Evolutionary conservation across 371 early-diverging fungal species (phyloP), one percentile per base, ranked within the genome.

Genomic region (Mortierella sp.): DNA sequence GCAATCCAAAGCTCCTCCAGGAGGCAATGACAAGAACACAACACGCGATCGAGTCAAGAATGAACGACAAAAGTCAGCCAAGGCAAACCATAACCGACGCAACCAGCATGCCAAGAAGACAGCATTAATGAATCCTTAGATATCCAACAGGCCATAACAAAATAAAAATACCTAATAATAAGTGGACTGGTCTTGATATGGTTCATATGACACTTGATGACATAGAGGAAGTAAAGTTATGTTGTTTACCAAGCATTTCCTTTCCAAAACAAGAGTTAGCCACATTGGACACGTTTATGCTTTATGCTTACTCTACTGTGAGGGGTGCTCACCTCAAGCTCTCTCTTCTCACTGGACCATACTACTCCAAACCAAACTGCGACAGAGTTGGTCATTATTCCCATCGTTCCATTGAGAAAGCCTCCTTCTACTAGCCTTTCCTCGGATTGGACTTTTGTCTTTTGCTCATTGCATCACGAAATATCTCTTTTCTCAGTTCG

Each of bases 61-160:
- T 65, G 88, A 87, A 28, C 88, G 90, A 51, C 87, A 90, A 79
- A 91, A 91, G 81, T 85, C 92, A 15, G 83, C 87, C 53, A 84
- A 89, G 53, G 92, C 84, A 9, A 92, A 92, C 68, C 92, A 92
- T 63, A 87, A 89, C 58, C 89, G 93, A 28, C 91, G 92, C 63
- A 83, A 86, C 66, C 86, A 85, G 66, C 88, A 90, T 45, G 91
- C 89, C 56, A 90, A 88, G 76, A 92, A 92, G 65, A 78, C 86
- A 49, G 86, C 76, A 17, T 87, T 84, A 54, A 68, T 71, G 72
- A 69, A 81, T 40, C 82, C 81, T 37, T 74, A 72, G 60, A 53
- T n/a, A n/a, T n/a, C n/a, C n/a, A n/a, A n/a, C n/a, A n/a, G n/a
- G n/a, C n/a, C n/a, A n/a, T n/a, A 34, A 45, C 15, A 42, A 19